A percentile compares a stretch with the other conserved stretches of the same genome.
phyloP scores from a whole-genome alignment of 495 filamentous ascomycete species.

The Aspergillus sparsus region DNA sequence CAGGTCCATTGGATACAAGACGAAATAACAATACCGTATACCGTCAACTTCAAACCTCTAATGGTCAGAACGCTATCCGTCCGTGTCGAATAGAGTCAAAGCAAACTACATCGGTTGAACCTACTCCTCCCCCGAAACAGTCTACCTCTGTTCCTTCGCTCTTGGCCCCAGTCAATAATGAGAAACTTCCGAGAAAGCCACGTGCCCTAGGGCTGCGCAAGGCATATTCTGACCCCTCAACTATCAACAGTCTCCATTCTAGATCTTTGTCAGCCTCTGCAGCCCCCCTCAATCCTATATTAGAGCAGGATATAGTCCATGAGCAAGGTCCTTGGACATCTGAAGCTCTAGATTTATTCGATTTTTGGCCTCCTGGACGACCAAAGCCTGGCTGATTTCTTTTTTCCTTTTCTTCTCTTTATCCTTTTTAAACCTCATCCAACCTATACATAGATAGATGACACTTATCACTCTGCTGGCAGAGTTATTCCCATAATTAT shows the following conservation, averaged over 20 bases:
- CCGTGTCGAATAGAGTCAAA: not conserved
- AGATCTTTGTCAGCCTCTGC: constrained; percentile 21
- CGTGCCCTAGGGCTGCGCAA: constrained; percentile 34
- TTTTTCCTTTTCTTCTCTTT: no score
- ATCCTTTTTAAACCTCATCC: no score
- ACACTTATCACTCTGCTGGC: not conserved
- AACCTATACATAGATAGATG: not conserved
- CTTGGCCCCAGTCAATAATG: not conserved
- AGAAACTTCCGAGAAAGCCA: constrained; percentile 10
- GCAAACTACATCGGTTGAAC: not conserved
- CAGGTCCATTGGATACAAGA: not conserved
- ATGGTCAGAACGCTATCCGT: not conserved
- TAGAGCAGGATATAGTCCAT: constrained; percentile 15
- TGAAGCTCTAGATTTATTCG: constrained; percentile 62
- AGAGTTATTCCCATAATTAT: not conserved
- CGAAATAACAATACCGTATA: not conserved
- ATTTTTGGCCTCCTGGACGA: constrained; percentile 51
- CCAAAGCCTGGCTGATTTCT: constrained; percentile 32
- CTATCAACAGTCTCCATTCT: constrained; percentile 17
- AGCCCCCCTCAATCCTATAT: constrained; percentile 23
- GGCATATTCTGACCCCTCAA: constrained; percentile 39
- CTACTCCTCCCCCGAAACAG: not conserved
- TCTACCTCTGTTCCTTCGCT: not conserved
- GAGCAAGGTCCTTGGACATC: constrained; percentile 56
- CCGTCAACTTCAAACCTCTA: constrained; percentile 5